These are phyloP conservation scores for Phaeoacremonium minimum DNA, from an alignment of 2,329 filamentous ascomycete genomes.

Conservation along the genomic window DNA sequence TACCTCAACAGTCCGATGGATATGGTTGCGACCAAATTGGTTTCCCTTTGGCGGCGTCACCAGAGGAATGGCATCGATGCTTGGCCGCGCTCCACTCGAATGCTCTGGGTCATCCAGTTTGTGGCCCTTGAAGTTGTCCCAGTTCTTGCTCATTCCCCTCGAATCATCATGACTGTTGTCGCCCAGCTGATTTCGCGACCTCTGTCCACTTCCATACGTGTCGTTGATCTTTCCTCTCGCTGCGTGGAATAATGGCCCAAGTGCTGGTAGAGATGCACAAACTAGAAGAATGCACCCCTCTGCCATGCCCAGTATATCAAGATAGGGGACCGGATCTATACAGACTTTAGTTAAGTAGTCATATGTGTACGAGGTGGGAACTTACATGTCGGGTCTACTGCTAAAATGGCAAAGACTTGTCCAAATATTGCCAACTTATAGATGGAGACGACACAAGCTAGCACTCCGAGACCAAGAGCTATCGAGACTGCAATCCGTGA, in stretches of 20 bases:
- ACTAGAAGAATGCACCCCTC: slow-evolving; percentile 9
- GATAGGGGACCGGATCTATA: slow-evolving; percentile 17
- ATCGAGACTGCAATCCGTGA: slow-evolving; percentile 16
- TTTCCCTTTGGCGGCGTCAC: not conserved
- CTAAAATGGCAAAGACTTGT: slow-evolving; percentile 14
- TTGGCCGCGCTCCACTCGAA: not conserved
- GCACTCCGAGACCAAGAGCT: slow-evolving; percentile 17
- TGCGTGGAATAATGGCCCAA: slow-evolving; percentile 7
- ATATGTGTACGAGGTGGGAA: not conserved
- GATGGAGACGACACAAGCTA: slow-evolving; percentile 20
- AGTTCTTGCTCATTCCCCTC: not conserved
- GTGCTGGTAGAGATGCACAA: slow-evolving; percentile 8
- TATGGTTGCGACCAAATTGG: not conserved
- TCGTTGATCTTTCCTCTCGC: slow-evolving; percentile 4
- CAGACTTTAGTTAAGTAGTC: slow-evolving; percentile 5
- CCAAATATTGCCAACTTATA: slow-evolving; percentile 20
- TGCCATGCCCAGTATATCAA: slow-evolving; percentile 19
- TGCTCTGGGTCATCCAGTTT: not conserved
- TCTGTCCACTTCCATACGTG: not conserved
- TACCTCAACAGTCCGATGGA: not conserved
- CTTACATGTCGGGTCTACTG: slow-evolving; percentile 21
- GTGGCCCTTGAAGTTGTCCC: not conserved
- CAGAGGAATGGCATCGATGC: not conserved
- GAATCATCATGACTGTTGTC: not conserved
- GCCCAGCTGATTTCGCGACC: not conserved